A percentile compares a stretch with the other conserved stretches of the same genome.
Evolutionary conservation across 106 monocot genomes (phyloP).

Genomic region (Vanilla planifolia): DNA sequence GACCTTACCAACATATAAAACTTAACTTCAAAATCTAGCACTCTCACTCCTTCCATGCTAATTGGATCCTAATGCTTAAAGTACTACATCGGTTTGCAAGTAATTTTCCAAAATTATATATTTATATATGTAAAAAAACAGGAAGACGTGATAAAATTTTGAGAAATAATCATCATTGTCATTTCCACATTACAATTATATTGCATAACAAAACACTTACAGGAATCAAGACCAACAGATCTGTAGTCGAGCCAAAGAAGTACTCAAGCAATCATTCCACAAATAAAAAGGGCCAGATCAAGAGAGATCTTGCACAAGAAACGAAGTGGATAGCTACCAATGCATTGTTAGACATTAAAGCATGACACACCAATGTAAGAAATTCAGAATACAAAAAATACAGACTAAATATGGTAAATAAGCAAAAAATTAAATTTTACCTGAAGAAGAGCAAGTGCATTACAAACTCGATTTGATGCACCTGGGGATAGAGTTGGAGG

Average conservation of each 20-base stretch:
- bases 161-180: background rate
- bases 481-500: slow-evolving; percentile 44
- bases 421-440: slow-evolving; percentile 28
- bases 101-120: background rate
- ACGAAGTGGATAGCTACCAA: no score
- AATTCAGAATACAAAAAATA: background rate
- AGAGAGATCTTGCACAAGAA: no score
- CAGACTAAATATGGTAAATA: background rate
- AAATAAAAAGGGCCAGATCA: no score
- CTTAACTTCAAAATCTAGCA: background rate
- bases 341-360: no score
- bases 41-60: no score
- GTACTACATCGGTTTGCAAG: background rate
- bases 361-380: background rate
- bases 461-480: slow-evolving; percentile 66
- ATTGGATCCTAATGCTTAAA: no score
- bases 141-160: background rate
- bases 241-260: background rate
- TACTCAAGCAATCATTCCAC: no score
- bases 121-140: background rate
- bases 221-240: background rate
- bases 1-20: background rate
- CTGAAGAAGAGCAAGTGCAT: slow-evolving; percentile 81
- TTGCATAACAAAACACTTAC: background rate
- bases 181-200: background rate